Conservation (phyloP, 345 rosid species). For the Eucalyptus leucophloia region DNA sequence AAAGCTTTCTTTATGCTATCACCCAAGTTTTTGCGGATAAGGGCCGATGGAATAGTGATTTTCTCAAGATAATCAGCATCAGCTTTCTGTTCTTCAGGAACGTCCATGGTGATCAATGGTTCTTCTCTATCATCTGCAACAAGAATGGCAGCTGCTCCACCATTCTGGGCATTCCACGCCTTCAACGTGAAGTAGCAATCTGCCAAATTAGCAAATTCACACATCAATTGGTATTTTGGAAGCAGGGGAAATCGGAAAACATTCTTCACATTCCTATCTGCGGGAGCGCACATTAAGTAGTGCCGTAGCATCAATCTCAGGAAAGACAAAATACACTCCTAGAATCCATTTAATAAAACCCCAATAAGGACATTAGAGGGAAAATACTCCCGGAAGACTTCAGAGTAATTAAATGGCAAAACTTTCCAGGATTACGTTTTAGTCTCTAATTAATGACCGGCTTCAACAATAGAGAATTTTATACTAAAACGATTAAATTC, state of each 20-base stretch:
- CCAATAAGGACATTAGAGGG: background rate
- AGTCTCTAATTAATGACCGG: background rate
- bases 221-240: background rate
- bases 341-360: background rate
- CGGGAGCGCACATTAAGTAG: background rate
- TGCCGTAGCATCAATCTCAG: background rate
- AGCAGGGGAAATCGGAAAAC: background rate
- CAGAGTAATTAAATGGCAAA: background rate
- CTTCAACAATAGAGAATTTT: background rate
- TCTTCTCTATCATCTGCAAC: slow-evolving; percentile 37
- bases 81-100: slow-evolving; percentile 40
- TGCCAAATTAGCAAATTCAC: background rate
- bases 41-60: slow-evolving; percentile 46
- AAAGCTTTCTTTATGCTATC: slow-evolving; percentile 31
- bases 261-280: background rate
- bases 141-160: slow-evolving; percentile 55
- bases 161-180: slow-evolving; percentile 53
- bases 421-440: background rate
- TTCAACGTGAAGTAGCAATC: slow-evolving; percentile 53
- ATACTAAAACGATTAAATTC: background rate
- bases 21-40: slow-evolving; percentile 33
- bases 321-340: background rate
- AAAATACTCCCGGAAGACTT: background rate
- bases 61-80: slow-evolving; percentile 37
- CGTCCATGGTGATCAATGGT: slow-evolving; percentile 49